Evolutionary conservation across 345 rosid genomes (phyloP).

Genomic region (Toxicodendron radicans): DNA sequence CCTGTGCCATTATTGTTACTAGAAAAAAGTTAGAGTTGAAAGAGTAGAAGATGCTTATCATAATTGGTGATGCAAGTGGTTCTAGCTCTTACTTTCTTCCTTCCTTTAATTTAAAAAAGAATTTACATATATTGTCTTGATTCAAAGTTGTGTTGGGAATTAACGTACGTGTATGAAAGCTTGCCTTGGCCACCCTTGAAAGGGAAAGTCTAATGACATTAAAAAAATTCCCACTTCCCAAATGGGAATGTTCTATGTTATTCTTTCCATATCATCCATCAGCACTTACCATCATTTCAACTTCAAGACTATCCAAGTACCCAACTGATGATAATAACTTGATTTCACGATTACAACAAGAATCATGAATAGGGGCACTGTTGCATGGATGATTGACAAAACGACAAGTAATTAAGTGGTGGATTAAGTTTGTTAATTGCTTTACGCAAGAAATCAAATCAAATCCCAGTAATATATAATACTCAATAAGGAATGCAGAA

Average conservation of each 20-base stretch:
- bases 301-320: constrained; percentile 1
- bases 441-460: constrained; percentile 34
- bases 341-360: background rate
- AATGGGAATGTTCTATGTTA: constrained; percentile 31
- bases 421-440: constrained; percentile 2
- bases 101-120: background rate
- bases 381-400: constrained; percentile 4
- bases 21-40: background rate
- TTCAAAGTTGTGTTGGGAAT: constrained; percentile 13
- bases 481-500: constrained; percentile 23
- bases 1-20: background rate
- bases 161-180: constrained; percentile 6
- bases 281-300: constrained; percentile 24
- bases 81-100: background rate
- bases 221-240: constrained; percentile 32
- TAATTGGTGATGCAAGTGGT: constrained; percentile 17
- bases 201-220: constrained; percentile 31
- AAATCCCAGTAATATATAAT: constrained; percentile 15
- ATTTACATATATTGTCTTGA: background rate
- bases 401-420: background rate
- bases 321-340: too few relatives aligned
- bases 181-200: constrained; percentile 33
- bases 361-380: background rate
- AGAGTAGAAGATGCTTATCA: constrained; percentile 20
- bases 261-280: constrained; percentile 9